Conservation (phyloP, 1,284 basidiomycete genomes). For the Peniophora sp. region DNA sequence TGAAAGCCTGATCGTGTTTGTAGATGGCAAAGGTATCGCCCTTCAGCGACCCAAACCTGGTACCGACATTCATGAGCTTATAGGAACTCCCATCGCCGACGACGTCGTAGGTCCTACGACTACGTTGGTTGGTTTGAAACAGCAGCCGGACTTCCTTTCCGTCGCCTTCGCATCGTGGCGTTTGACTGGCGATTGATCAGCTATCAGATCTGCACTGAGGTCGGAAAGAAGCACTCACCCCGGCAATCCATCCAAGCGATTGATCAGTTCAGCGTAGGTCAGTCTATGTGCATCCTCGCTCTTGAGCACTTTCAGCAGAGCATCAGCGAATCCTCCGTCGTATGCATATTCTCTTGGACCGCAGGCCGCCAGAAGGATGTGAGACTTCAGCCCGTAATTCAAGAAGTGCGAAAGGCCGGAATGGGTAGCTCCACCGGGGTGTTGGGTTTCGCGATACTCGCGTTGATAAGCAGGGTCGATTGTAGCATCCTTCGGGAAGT, state of each 20-base stretch:
- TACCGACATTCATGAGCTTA: not conserved
- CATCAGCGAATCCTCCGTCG: not conserved
- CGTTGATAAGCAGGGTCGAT: no score
- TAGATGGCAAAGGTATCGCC: not conserved
- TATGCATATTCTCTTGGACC: not conserved
- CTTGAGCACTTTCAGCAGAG: not conserved
- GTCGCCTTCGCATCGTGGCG: not conserved
- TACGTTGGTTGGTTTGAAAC: not conserved
- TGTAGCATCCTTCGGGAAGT: not conserved
- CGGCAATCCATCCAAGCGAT: not conserved
- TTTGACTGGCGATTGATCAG: not conserved
- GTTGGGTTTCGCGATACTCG: no score
- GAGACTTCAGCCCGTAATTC: not conserved
- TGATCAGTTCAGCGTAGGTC: no score
- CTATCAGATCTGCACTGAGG: not conserved
- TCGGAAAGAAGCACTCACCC: not conserved
- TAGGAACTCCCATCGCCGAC: no score
- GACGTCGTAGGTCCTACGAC: no score
- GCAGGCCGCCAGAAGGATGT: not conserved
- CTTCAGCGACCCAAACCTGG: not conserved
- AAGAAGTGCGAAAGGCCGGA: no score
- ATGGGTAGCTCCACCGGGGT: no score
- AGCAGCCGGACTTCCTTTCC: not conserved
- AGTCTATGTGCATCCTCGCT: not conserved
- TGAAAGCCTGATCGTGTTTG: not conserved